phyloP scores from a whole-genome alignment of 2,329 filamentous ascomycete genomes.

The Canariomyces notabilis region DNA sequence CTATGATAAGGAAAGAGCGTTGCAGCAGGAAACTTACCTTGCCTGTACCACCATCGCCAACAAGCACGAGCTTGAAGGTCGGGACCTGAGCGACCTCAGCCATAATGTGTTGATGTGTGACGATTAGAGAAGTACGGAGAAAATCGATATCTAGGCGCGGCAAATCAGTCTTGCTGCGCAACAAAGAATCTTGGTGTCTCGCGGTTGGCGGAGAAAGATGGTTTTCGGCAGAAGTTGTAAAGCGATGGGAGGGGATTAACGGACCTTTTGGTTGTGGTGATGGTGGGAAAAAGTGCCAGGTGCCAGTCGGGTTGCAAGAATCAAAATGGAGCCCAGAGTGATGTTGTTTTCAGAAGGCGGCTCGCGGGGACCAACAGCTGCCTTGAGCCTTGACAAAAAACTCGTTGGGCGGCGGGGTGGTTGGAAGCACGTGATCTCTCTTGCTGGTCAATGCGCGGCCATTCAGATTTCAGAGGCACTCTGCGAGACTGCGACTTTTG shows the following conservation, averaged over 20 bases:
- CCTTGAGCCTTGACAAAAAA: slow-evolving; percentile 30
- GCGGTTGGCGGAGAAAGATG: slow-evolving; percentile 8
- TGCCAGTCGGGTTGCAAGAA: slow-evolving; percentile 24
- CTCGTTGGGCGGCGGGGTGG: slow-evolving; percentile 29
- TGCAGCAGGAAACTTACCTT: slow-evolving; percentile 63
- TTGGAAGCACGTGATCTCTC: slow-evolving; percentile 23
- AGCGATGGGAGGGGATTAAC: slow-evolving; percentile 5
- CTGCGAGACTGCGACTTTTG: neutral
- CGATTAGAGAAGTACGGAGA: slow-evolving; percentile 26
- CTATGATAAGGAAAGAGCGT: slow-evolving; percentile 14
- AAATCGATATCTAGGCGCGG: slow-evolving; percentile 38
- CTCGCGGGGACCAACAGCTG: slow-evolving; percentile 23
- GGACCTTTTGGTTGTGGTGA: slow-evolving; percentile 20
- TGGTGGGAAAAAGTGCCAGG: slow-evolving; percentile 13
- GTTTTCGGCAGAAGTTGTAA: slow-evolving; percentile 1
- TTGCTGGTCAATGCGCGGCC: slow-evolving; percentile 18
- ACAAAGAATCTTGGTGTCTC: slow-evolving; percentile 13
- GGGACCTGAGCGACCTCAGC: slow-evolving; percentile 56
- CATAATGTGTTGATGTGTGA: slow-evolving; percentile 51
- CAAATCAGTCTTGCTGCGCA: slow-evolving; percentile 17
- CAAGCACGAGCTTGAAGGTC: slow-evolving; percentile 99
- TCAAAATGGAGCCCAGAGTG: slow-evolving; percentile 21
- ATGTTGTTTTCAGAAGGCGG: slow-evolving; percentile 28
- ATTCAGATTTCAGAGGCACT: neutral
- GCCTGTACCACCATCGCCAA: slow-evolving; percentile 98